Evolutionary conservation across 192 early-diverging fungal genomes (phyloP).

Genomic region (Jimgerdemannia lactiflua): DNA sequence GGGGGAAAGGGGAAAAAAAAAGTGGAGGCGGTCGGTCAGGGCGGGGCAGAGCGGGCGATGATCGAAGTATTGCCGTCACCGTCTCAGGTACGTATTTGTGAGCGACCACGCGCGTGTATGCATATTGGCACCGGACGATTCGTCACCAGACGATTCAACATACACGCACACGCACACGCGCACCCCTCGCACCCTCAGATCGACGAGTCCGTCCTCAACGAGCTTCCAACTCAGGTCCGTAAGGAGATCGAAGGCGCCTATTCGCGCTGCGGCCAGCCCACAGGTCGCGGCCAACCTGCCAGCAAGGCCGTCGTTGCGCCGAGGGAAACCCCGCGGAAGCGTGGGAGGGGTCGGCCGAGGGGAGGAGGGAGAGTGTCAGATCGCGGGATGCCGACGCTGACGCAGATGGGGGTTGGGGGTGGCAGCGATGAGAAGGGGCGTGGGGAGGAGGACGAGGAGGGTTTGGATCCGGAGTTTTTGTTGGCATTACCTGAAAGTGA

Average conservation of each 20-base stretch:
- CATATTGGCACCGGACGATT: too few relatives aligned
- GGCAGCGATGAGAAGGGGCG: not conserved
- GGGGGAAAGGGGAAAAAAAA: conserved; percentile 11
- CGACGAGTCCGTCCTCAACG: conserved; percentile 25
- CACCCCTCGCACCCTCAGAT: conserved; percentile 3
- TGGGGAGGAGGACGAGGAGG: not conserved
- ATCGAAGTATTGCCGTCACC: not conserved
- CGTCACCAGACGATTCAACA: too few relatives aligned
- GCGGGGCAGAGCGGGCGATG: too few relatives aligned
- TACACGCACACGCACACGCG: not conserved
- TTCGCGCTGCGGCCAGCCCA: not conserved
- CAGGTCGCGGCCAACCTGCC: not conserved
- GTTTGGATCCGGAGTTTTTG: conserved; percentile 10
- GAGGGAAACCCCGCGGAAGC: not conserved
- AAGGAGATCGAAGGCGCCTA: conserved; percentile 34
- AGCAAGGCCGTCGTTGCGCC: not conserved
- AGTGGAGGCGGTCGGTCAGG: conserved; percentile 11
- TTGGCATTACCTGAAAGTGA: conserved; percentile 17
- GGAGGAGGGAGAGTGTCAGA: not conserved
- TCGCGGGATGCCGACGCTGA: not conserved
- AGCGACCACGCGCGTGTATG: too few relatives aligned
- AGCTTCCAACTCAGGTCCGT: conserved; percentile 26
- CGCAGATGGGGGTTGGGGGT: not conserved
- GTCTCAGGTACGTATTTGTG: not conserved
- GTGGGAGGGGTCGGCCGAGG: not conserved